Evolutionary conservation across 1,284 basidiomycete species (phyloP).

Genomic region (Pseudozyma hubeiensis): DNA sequence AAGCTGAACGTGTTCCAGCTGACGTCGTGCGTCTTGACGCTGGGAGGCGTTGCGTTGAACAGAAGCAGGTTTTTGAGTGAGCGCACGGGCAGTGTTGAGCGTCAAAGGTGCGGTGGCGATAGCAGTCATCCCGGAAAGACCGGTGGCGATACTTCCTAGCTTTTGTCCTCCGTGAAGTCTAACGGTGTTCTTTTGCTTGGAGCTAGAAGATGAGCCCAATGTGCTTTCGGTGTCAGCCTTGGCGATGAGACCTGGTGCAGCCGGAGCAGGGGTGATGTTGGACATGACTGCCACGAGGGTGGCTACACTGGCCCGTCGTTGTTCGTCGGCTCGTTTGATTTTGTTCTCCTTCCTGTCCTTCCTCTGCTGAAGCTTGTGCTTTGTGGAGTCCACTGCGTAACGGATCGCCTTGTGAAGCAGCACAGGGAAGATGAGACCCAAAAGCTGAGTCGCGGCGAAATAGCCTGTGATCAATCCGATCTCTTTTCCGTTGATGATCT

Average conservation of each 20-base stretch:
- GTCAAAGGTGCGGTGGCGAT: slow-evolving; percentile 41
- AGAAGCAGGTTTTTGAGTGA: neutral
- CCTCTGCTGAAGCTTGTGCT: neutral
- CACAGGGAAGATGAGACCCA: slow-evolving; percentile 53
- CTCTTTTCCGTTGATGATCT: slow-evolving; percentile 54
- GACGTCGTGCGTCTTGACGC: slow-evolving; percentile 35
- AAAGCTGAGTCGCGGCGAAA: slow-evolving; percentile 53
- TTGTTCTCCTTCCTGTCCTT: slow-evolving; percentile 2
- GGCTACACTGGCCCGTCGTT: slow-evolving; percentile 13
- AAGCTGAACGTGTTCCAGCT: slow-evolving; percentile 45
- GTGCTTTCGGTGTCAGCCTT: neutral
- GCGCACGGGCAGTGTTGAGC: neutral
- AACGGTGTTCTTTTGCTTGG: neutral
- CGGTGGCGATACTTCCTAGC: slow-evolving; percentile 44
- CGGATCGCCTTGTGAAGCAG: slow-evolving; percentile 27
- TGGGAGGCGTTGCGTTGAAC: neutral
- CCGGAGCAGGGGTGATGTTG: slow-evolving; percentile 11
- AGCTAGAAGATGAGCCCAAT: neutral
- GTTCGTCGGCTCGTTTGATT: slow-evolving; percentile 5
- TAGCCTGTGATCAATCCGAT: slow-evolving; percentile 58
- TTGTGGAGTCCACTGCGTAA: neutral
- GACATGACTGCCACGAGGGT: slow-evolving; percentile 31
- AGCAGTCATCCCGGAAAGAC: slow-evolving; percentile 49
- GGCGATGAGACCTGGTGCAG: neutral
- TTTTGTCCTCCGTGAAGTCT: slow-evolving; percentile 10